Conservation (phyloP, 2,329 filamentous ascomycete genomes). For the Calonectria naviculata region DNA sequence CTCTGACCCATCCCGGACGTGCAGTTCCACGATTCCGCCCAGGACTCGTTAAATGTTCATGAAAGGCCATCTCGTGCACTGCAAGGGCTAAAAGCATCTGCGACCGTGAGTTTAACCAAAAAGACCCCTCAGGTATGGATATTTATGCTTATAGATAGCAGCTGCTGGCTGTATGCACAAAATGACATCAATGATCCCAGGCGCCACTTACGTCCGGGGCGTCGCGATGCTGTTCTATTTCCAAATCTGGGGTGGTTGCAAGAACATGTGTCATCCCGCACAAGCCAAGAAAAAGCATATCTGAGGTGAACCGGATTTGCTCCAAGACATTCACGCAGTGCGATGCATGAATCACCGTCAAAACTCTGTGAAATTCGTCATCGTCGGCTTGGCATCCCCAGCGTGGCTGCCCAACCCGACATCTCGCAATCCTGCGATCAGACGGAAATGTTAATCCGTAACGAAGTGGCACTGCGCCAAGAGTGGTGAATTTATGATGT, state of each 20-base stretch:
- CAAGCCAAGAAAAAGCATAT: not conserved
- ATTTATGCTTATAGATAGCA: constrained; percentile 47
- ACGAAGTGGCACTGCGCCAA: not conserved
- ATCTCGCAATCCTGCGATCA: not conserved
- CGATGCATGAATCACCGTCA: not conserved
- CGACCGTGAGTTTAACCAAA: constrained; percentile 36
- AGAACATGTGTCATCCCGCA: not conserved
- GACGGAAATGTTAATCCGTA: too few species aligned
- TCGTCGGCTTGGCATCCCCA: not conserved
- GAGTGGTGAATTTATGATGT: not conserved
- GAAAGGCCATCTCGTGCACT: constrained; percentile 34
- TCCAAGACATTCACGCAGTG: not conserved
- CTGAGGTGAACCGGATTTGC: not conserved
- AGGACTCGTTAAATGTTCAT: too few species aligned
- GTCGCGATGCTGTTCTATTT: constrained; percentile 47
- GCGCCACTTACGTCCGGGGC: constrained; percentile 47
- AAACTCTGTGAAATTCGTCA: too few species aligned
- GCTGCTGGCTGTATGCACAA: constrained; percentile 48
- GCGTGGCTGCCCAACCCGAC: not conserved
- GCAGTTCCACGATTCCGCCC: too few species aligned
- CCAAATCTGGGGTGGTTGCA: not conserved
- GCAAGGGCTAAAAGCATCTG: constrained; percentile 35
- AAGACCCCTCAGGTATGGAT: constrained; percentile 41
- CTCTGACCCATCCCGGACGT: too few species aligned
- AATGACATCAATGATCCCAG: constrained; percentile 45